Evolutionary conservation across 768 basidiomycete genomes (phyloP).

Genomic region (Naematelia aurantialba): DNA sequence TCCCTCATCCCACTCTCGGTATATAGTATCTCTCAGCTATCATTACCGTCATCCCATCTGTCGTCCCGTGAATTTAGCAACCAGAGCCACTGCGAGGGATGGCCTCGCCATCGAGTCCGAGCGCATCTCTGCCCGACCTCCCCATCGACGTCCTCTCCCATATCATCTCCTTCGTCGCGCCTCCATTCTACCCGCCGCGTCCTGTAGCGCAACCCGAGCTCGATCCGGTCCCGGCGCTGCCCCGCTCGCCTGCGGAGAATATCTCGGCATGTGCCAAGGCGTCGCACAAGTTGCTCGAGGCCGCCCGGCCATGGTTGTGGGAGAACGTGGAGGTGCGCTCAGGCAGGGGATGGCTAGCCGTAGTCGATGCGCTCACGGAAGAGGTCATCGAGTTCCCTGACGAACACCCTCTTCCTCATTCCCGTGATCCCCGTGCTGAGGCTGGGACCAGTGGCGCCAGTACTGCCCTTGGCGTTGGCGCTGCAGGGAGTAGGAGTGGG

Average conservation of each 20-base stretch:
- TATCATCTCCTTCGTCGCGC: constrained; percentile 36
- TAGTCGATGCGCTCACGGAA: constrained; percentile 47
- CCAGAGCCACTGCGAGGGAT: too few species aligned
- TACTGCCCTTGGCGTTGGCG: too few species aligned
- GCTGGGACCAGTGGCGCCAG: not conserved
- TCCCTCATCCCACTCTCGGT: too few species aligned
- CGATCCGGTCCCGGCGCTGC: constrained; percentile 28
- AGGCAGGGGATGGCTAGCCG: constrained; percentile 48
- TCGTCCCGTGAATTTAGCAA: too few species aligned
- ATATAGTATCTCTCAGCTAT: too few species aligned
- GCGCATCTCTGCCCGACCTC: constrained; percentile 19
- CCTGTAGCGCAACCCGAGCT: constrained; percentile 9
- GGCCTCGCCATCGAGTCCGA: too few species aligned
- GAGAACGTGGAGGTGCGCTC: constrained; percentile 44
- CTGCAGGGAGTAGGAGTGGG: too few species aligned
- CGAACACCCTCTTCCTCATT: not conserved
- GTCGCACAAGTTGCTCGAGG: constrained; percentile 27
- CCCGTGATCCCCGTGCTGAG: constrained; percentile 2
- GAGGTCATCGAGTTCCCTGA: constrained; percentile 37
- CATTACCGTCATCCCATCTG: too few species aligned
- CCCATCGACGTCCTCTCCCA: constrained; percentile 40
- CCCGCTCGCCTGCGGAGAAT: constrained; percentile 13
- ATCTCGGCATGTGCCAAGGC: constrained; percentile 20
- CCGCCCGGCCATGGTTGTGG: constrained; percentile 46
- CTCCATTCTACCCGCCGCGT: constrained; percentile 28